A percentile compares a stretch with the other conserved stretches of the same genome.
phyloP scores from a whole-genome alignment of 2,329 filamentous ascomycete genomes.

The Lasiodiplodia sp. region DNA sequence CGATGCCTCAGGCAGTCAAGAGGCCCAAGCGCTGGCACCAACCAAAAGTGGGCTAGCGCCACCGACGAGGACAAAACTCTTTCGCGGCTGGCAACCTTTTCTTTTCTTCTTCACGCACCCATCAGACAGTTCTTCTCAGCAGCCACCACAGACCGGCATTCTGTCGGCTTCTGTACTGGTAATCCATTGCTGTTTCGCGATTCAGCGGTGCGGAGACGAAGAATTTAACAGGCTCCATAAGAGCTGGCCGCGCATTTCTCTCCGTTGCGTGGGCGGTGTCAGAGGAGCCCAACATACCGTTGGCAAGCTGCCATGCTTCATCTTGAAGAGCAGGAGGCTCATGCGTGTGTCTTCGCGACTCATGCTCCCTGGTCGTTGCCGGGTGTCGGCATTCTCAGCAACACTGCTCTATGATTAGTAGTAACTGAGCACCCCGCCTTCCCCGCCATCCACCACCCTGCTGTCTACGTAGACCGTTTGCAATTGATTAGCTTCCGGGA shows the following conservation, averaged over 20 bases:
- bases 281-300: slow-evolving; percentile 27
- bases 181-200: slow-evolving; percentile 29
- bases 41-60: not conserved
- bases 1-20: not conserved
- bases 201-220: slow-evolving; percentile 29
- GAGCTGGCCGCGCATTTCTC: slow-evolving; percentile 30
- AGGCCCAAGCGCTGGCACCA: not conserved
- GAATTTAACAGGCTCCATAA: slow-evolving; percentile 16
- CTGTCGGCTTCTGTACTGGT: slow-evolving; percentile 18
- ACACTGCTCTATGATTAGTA: not conserved
- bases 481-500: not conserved
- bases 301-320: not conserved
- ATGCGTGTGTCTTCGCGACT: not conserved
- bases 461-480: not conserved
- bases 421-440: not conserved
- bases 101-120: slow-evolving; percentile 26
- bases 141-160: slow-evolving; percentile 28
- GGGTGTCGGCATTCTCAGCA: not conserved
- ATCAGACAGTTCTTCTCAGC: slow-evolving; percentile 31
- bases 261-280: slow-evolving; percentile 30
- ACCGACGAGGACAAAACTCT: slow-evolving; percentile 1
- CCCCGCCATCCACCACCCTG: not conserved
- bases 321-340: not conserved
- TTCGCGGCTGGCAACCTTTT: not conserved
- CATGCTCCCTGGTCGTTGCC: not conserved